Base-by-base conservation (phyloP, 2,329 filamentous ascomycete genomes). In the Fusarium ramigenum region DNA sequence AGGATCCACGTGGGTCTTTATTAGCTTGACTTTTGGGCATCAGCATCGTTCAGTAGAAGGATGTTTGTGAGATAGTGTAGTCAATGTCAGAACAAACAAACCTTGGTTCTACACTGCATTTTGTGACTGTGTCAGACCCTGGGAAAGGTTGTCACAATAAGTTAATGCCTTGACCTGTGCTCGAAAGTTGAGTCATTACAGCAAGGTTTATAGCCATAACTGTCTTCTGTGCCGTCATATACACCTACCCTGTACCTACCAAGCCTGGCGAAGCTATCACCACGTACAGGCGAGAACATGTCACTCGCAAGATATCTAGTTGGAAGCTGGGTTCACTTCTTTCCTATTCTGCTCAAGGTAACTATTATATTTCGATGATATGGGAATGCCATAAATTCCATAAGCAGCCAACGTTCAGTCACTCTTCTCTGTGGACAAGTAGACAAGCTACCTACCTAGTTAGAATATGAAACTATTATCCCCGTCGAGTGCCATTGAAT, bases 21-120 rank as follows among this genome's bases (percentile, higher is more conserved):
- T 54, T 52, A n/a, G 21, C 54, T 34, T 30, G 40, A 37, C 36
- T 39, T 53, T 34, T 42, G 40, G 21, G 44, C 36, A 40, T 52
- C 30, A 23, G 18, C 37, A 19, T 36, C 30, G 12, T 36, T 52
- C 47, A 42, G 44, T 52, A n/a, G 49, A 47, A 8, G n/a, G 62
- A 43, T 57, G 63, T 69, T 65, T 25, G 60, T 68, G 63, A 66
- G 52, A 69, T n/a, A 28, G 62, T 56, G 40, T 59, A 72, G 60
- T 57, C 63, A 65, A 72, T 69, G 32, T 64, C 28, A 64, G 28
- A 71, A 43, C 50, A 40, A 60, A 59, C 25, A 74, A 46, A 11
- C 6, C 8, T 42, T 47, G 21, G 23, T 18, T 28, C n/a, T 1
- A 14, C 23, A 32, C 8, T 43, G 11, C n/a, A 54, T 10, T 11